phyloP scores from a whole-genome alignment of 78 protist genomes.

The Speleostelium caveatum region DNA sequence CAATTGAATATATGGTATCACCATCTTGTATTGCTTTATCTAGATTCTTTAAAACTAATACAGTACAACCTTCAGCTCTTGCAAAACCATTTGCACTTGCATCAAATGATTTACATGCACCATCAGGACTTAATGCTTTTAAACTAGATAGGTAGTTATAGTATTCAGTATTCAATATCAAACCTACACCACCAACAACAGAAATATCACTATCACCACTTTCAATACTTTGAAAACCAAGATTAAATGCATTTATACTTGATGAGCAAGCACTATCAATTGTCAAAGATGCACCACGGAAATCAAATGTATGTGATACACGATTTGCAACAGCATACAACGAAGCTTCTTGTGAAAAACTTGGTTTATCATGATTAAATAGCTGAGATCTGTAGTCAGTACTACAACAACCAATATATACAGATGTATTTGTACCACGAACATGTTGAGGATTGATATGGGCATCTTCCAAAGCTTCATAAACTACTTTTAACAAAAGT shows the following conservation, averaged over 20 bases:
- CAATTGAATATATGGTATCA: conserved; percentile 1
- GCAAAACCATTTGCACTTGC: conserved; percentile 91
- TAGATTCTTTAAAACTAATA: neutral
- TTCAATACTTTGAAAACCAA: conserved; percentile 63
- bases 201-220: conserved; percentile 62
- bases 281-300: conserved; percentile 79
- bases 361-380: neutral
- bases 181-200: conserved; percentile 82
- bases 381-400: neutral
- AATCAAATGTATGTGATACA: conserved; percentile 74
- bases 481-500: conserved; percentile 62
- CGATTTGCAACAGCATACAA: conserved; percentile 63
- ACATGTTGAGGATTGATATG: neutral
- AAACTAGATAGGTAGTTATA: neutral
- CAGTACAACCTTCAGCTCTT: conserved; percentile 86
- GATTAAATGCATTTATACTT: conserved; percentile 84
- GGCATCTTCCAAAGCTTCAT: conserved; percentile 65
- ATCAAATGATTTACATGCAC: conserved; percentile 84
- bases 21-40: neutral
- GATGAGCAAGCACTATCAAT: conserved; percentile 94
- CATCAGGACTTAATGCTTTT: conserved; percentile 66
- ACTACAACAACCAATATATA: neutral
- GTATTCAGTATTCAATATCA: conserved; percentile 26
- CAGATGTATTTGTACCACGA: conserved; percentile 1
- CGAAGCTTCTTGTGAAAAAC: too few relatives aligned